Conservation (phyloP, 805 yeast species). For the Blastobotrys robertii region DNA sequence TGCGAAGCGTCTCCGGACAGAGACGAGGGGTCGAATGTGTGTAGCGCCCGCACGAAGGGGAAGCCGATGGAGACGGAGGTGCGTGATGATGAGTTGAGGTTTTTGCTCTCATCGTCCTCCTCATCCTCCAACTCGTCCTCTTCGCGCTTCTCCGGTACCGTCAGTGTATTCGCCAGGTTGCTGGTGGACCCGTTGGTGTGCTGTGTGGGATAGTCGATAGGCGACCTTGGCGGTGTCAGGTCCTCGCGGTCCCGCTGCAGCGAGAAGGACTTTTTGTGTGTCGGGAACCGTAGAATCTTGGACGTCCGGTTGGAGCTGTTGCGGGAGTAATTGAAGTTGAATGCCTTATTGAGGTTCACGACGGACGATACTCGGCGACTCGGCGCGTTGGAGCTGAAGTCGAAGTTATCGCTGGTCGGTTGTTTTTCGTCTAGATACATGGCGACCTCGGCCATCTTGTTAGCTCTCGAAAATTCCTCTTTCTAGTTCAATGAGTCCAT, state of each 20-base stretch:
- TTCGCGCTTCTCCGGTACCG: background rate
- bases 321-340: background rate
- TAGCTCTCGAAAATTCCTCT: too few relatives aligned
- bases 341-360: conserved; percentile 3
- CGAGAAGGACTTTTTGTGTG: conserved; percentile 1
- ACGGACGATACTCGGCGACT: conserved; percentile 1
- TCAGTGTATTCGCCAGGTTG: background rate
- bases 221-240: background rate
- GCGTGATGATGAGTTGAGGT: background rate
- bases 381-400: conserved; percentile 8
- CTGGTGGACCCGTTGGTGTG: too few relatives aligned
- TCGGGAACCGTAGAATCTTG: conserved; percentile 2
- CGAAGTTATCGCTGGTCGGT: conserved; percentile 3
- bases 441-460: too few relatives aligned
- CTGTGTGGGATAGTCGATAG: background rate
- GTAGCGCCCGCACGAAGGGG: conserved; percentile 28
- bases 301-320: background rate
- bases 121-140: background rate
- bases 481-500: too few relatives aligned
- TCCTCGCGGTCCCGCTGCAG: background rate
- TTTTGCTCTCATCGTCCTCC: background rate
- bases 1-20: conserved; percentile 15
- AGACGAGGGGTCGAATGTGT: conserved; percentile 24
- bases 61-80: conserved; percentile 14
- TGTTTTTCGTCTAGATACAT: background rate